phyloP scores from a whole-genome alignment of 768 basidiomycete genomes.

The Termitomyces sp. region DNA sequence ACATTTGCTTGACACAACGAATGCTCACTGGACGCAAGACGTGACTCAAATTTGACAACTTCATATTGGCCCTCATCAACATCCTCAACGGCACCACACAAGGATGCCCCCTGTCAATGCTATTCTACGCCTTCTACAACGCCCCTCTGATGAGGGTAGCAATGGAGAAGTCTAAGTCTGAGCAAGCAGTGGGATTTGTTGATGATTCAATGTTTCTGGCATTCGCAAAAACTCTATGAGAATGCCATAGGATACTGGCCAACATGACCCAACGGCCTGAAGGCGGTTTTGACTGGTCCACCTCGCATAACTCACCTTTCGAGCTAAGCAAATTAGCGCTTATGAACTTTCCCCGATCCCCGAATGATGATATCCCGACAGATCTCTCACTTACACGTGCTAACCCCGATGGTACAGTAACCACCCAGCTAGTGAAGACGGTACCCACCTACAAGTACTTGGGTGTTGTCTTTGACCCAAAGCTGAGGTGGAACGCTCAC shows the following conservation, averaged over 20 bases:
- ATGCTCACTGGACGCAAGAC: neutral
- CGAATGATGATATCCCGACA: neutral
- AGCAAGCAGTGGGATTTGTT: constrained; percentile 24
- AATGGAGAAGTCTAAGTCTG: neutral
- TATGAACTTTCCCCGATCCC: constrained; percentile 19
- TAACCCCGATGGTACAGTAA: neutral
- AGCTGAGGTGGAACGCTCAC: neutral
- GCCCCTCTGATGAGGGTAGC: neutral
- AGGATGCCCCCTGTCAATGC: neutral
- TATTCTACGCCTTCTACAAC: constrained; percentile 1
- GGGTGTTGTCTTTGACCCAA: neutral
- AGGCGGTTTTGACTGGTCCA: constrained; percentile 23
- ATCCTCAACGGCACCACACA: constrained; percentile 19
- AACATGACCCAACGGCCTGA: constrained; percentile 20
- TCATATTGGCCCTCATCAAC: constrained; percentile 11
- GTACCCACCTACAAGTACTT: neutral
- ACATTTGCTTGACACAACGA: neutral
- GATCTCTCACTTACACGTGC: neutral
- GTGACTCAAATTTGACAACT: constrained; percentile 21
- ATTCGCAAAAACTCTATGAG: constrained; percentile 14
- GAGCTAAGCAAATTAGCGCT: constrained; percentile 26
- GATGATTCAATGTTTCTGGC: constrained; percentile 29
- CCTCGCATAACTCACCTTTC: constrained; percentile 24
- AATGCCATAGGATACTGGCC: constrained; percentile 13
- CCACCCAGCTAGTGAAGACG: neutral